phyloP scores from a whole-genome alignment of 441 rosid species.

The Croton laevigatus region DNA sequence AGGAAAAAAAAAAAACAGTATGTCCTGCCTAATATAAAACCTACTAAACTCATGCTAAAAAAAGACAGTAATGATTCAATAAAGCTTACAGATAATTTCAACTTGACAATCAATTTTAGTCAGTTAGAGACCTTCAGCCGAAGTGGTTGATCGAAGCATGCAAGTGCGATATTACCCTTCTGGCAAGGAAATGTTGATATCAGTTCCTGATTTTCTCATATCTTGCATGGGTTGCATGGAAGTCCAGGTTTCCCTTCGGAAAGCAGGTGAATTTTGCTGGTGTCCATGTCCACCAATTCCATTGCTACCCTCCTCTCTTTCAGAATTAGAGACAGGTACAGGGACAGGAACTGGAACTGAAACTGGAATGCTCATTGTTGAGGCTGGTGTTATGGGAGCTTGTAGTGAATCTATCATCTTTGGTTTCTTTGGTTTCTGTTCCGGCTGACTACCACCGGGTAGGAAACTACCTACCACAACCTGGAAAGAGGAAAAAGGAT shows the following conservation, averaged over 20 bases:
- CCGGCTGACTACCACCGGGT: constrained; percentile 55
- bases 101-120: constrained; percentile 12
- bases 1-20: constrained; percentile 1
- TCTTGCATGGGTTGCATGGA: constrained; percentile 42
- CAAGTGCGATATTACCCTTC: constrained; percentile 30
- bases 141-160: not conserved
- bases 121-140: constrained; percentile 15
- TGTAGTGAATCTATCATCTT: constrained; percentile 36
- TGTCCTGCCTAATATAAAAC: constrained; percentile 12
- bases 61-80: constrained; percentile 5
- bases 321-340: constrained; percentile 24
- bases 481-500: constrained; percentile 34
- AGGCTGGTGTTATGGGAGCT: constrained; percentile 26
- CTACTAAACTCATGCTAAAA: constrained; percentile 14
- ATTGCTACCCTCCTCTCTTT: constrained; percentile 27
- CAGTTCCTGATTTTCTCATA: constrained; percentile 50
- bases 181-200: constrained; percentile 70
- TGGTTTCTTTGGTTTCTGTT: constrained; percentile 63
- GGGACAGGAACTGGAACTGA: constrained; percentile 13
- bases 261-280: constrained; percentile 35
- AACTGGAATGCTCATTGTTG: constrained; percentile 9
- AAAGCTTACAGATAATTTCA: constrained; percentile 10
- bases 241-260: constrained; percentile 53
- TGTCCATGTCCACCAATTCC: constrained; percentile 25
- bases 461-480: constrained; percentile 91